These are phyloP conservation scores for Aspergillus sp. DNA, from an alignment of 2,329 filamentous ascomycete species.

Conservation along the genomic window DNA sequence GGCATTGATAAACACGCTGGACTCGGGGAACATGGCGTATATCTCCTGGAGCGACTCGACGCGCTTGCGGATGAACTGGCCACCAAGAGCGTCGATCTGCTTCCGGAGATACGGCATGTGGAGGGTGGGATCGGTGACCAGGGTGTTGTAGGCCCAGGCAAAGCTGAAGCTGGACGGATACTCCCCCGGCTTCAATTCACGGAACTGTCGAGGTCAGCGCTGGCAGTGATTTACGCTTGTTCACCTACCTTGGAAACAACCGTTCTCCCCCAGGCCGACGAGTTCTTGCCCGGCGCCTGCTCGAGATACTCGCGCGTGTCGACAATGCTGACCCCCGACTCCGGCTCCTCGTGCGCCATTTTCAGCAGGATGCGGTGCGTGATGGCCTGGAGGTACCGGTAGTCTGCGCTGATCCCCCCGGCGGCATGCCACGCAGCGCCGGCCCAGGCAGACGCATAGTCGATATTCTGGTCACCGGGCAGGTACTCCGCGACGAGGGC, in stretches of 20 bases:
- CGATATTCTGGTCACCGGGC: slow-evolving; percentile 27
- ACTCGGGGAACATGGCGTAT: slow-evolving; percentile 27
- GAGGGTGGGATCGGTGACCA: slow-evolving; percentile 29
- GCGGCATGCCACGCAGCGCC: slow-evolving; percentile 33
- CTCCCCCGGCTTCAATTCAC: slow-evolving; percentile 20
- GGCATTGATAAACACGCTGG: slow-evolving; percentile 30
- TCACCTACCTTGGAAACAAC: slow-evolving; percentile 24
- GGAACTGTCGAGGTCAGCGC: slow-evolving; percentile 19
- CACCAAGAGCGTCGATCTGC: slow-evolving; percentile 22
- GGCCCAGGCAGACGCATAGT: slow-evolving; percentile 32
- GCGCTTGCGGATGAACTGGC: slow-evolving; percentile 24
- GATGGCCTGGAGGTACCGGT: slow-evolving; percentile 27
- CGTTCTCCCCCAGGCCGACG: slow-evolving; percentile 26
- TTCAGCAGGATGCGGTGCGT: slow-evolving; percentile 26
- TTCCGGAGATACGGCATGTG: slow-evolving; percentile 28
- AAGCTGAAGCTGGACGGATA: slow-evolving; percentile 25
- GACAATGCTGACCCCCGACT: slow-evolving; percentile 26
- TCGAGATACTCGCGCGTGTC: slow-evolving; percentile 28
- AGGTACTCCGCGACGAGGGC: slow-evolving; percentile 28
- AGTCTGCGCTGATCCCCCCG: slow-evolving; percentile 24
- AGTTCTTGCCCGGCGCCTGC: slow-evolving; percentile 20
- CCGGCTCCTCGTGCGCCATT: slow-evolving; percentile 25
- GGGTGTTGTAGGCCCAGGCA: slow-evolving; percentile 28
- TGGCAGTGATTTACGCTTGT: neutral
- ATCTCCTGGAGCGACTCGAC: slow-evolving; percentile 25